Conservation (phyloP, 345 rosid species). For the Ricinus communis region DNA sequence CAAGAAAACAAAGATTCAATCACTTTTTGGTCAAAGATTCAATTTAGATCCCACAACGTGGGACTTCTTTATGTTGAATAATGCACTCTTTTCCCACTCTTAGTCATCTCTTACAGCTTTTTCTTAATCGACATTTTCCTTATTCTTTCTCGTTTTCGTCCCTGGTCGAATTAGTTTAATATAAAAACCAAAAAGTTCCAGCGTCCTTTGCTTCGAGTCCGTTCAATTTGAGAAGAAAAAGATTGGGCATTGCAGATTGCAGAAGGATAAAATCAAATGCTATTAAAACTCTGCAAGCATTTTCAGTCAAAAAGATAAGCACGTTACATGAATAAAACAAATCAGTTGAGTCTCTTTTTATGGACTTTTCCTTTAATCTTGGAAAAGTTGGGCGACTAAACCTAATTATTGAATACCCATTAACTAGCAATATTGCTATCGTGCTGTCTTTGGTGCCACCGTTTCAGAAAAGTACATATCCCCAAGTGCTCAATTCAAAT, state of each 20-base stretch:
- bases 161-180: too few relatives aligned
- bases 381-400: constrained; percentile 2
- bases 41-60: constrained; percentile 7
- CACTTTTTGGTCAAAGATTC: constrained; percentile 30
- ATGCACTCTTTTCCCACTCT: not conserved
- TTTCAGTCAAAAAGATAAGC: constrained; percentile 10
- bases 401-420: not conserved
- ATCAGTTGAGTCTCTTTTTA: not conserved
- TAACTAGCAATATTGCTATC: too few relatives aligned
- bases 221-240: not conserved
- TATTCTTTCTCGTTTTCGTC: too few relatives aligned
- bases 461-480: too few relatives aligned
- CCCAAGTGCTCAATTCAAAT: too few relatives aligned
- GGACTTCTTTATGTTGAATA: not conserved
- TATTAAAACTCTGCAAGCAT: not conserved
- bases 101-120: not conserved
- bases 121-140: not conserved
- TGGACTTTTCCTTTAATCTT: constrained; percentile 21
- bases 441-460: too few relatives aligned
- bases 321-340: constrained; percentile 15
- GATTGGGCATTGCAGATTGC: not conserved
- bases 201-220: not conserved
- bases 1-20: not conserved
- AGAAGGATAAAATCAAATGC: too few relatives aligned
- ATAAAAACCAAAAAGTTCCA: too few relatives aligned